Base-by-base conservation (phyloP, 2,329 filamentous ascomycete genomes). In the Penicillium hordei region DNA sequence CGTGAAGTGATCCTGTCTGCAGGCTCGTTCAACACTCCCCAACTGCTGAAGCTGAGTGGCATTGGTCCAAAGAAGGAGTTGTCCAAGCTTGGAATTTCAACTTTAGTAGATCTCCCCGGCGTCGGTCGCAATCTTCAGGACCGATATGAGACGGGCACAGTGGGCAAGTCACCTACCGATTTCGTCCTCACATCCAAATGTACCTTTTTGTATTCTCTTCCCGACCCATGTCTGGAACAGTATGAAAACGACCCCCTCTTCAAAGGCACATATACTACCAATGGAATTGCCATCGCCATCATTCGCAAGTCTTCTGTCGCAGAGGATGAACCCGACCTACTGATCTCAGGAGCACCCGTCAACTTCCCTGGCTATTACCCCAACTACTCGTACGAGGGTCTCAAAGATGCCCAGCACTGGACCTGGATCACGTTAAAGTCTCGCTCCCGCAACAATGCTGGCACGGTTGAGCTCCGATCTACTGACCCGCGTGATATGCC, bases 91-190 rank as follows among this genome's bases (percentile, higher is more conserved):
- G 73, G 75, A 17, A 86, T 88, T 58, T 60, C 75, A 1, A 72
- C 81, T 0, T 61, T 86, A 10, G 77, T 82, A 3, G 77, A 86
- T 55, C 81, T 83, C 0, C 80, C 82, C 1, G 82, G 86, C 39
- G 85, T 89, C 3, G 86, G 86, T 8, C 80, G 80, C 58, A 86
- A 88, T 70, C 77, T 89, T 17, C 77, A 86, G 57, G 85, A 89
- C 65, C 83, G 84, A 45, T 86, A 86, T 25, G 83, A 84, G 59
- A 77, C 85, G 31, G 77, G 79, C 1, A 75, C 82, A 51, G 75
- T 82, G 15, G 81, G 81, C 45, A 74, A 78, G 48, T 67, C 73
- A 8, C 62, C 69, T 5, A 68, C 65, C 8, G 71, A 75, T 55
- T 73, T 75, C 52, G 57, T 64, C 33, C 62, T 75, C 44, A 71